Percentiles rank a stretch among this genome's conserved stretches.
These are phyloP conservation scores for Fusarium sp. DNA, from an alignment of 2,329 filamentous ascomycete genomes.

Conservation along the genomic window DNA sequence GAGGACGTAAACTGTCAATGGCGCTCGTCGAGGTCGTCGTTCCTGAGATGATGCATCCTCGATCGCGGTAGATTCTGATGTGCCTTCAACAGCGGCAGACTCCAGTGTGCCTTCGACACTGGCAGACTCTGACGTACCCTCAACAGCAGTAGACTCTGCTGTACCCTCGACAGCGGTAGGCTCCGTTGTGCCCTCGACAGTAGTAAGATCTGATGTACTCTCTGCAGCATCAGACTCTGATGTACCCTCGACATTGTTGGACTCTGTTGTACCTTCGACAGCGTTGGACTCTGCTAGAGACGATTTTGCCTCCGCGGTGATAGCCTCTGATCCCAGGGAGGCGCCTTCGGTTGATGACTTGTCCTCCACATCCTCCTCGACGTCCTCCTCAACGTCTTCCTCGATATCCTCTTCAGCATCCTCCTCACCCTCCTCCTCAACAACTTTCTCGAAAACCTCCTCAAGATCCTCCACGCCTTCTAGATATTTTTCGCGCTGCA, in stretches of 20 bases:
- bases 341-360: not conserved
- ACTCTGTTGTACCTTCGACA: not conserved
- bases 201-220: not conserved
- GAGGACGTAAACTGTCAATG: constrained; percentile 41
- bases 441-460: not conserved
- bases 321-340: not conserved
- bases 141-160: not conserved
- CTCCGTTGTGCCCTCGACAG: not conserved
- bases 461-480: not conserved
- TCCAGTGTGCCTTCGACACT: not conserved
- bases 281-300: not conserved
- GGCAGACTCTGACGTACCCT: not conserved
- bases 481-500: not conserved
- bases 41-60: not conserved
- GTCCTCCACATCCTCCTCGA: not conserved
- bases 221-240: not conserved
- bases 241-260: not conserved
- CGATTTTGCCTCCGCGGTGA: not conserved
- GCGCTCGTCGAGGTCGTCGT: constrained; percentile 15
- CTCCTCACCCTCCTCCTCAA: too few species aligned
- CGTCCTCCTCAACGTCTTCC: too few species aligned
- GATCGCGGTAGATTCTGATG: not conserved
- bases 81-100: not conserved
- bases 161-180: not conserved
- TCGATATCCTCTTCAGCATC: too few species aligned